A percentile compares a stretch with the other conserved stretches of the same genome.
Evolutionary conservation across 352 stramenopile species (phyloP).

Genomic region (Pythium angustatum): DNA sequence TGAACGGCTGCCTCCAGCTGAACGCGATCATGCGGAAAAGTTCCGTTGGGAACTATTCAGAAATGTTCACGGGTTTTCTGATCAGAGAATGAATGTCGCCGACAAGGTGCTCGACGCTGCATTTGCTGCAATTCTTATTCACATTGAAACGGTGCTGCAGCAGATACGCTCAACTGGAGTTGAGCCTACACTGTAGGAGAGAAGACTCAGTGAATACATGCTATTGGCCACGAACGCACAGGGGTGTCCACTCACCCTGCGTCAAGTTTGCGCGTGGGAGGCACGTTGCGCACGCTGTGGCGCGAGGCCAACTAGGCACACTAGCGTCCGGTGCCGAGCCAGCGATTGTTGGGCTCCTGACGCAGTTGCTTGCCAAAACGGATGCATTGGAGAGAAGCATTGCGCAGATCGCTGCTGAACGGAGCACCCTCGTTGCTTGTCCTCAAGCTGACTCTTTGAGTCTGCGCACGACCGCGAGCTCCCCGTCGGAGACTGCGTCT

Average conservation of each 20-base stretch:
- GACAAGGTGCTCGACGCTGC: not conserved
- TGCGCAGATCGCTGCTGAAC: not conserved
- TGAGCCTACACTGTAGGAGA: not conserved
- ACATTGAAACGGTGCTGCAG: not conserved
- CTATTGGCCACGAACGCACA: not conserved
- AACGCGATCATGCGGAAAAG: not conserved
- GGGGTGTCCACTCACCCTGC: not conserved
- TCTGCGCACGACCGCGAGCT: not conserved
- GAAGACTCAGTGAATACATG: not conserved
- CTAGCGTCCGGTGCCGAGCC: not conserved
- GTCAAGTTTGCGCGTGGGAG: not conserved
- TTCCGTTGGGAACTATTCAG: not conserved
- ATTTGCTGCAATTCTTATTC: not conserved
- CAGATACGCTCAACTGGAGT: not conserved
- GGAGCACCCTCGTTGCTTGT: not conserved
- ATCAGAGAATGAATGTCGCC: not conserved
- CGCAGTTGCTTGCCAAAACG: not conserved
- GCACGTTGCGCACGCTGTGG: not conserved
- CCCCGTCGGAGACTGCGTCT: not conserved
- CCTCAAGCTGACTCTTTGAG: not conserved
- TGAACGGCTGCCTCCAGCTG: not conserved
- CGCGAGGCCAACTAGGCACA: not conserved
- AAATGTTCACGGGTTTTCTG: not conserved
- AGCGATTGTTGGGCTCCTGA: not conserved
- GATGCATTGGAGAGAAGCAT: not conserved